Conservation (phyloP, 1,284 basidiomycete species). For the Mixia osmundae region DNA sequence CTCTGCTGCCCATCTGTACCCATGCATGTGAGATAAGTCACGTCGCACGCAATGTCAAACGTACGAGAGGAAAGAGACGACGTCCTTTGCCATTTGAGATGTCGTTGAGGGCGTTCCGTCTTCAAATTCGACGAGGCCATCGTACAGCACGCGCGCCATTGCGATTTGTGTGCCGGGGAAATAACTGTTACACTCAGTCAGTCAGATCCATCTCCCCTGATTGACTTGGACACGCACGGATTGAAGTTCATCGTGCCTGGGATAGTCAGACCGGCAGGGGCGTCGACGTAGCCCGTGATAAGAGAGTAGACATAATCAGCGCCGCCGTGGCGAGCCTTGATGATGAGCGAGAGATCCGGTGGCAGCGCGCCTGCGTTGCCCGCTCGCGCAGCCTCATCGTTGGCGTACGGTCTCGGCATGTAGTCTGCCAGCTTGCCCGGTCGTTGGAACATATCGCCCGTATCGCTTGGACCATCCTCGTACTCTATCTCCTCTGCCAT, state of each 20-base stretch:
- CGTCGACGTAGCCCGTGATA: slow-evolving; percentile 88
- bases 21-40: slow-evolving; percentile 6
- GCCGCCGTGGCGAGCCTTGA: slow-evolving; percentile 92
- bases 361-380: slow-evolving; percentile 86
- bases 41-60: slow-evolving; percentile 38
- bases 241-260: slow-evolving; percentile 98
- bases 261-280: slow-evolving; percentile 86
- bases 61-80: slow-evolving; percentile 58
- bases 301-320: slow-evolving; percentile 35
- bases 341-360: slow-evolving; percentile 88
- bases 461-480: slow-evolving; percentile 78
- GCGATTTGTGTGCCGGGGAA: slow-evolving; percentile 68
- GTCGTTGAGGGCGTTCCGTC: slow-evolving; percentile 91
- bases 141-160: slow-evolving; percentile 87
- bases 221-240: slow-evolving; percentile 24
- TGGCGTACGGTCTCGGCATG: slow-evolving; percentile 85
- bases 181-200: slow-evolving; percentile 20
- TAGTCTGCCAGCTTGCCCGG: slow-evolving; percentile 96
- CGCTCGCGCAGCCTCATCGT: slow-evolving; percentile 91
- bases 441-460: slow-evolving; percentile 95
- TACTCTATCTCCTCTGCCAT: slow-evolving; percentile 97
- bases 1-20: slow-evolving; percentile 39
- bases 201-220: slow-evolving; percentile 8
- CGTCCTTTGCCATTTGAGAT: slow-evolving; percentile 99
- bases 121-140: slow-evolving; percentile 67